Percentiles rank a stretch among this genome's conserved stretches.
Evolutionary conservation across 2,329 filamentous ascomycete species (phyloP).

Genomic region (Lachnellula arida): DNA sequence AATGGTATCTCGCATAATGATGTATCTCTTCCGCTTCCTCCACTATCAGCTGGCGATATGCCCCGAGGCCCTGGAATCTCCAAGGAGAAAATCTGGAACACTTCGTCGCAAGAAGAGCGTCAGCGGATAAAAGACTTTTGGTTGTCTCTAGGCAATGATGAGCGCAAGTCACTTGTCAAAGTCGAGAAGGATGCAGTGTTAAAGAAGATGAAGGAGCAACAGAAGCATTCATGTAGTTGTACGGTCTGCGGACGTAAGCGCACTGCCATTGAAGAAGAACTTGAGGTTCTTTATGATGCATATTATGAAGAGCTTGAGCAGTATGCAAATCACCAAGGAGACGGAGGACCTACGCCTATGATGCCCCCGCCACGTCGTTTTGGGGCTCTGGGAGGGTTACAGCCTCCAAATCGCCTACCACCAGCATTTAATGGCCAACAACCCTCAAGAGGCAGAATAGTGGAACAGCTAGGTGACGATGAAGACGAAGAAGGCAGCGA

Average conservation of each 20-base stretch:
- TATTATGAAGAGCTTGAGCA: constrained; percentile 98
- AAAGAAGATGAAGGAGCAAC: constrained; percentile 99
- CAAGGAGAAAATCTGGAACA: constrained; percentile 93
- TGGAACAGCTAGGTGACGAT: constrained; percentile 53
- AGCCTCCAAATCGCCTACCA: constrained; percentile 54
- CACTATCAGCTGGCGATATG: constrained; percentile 38
- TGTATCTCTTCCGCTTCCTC: constrained; percentile 31
- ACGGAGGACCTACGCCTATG: constrained; percentile 64
- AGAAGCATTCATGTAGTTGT: constrained; percentile 98
- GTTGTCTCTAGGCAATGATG: constrained; percentile 89
- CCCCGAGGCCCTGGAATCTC: constrained; percentile 35
- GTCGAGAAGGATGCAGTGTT: constrained; percentile 98
- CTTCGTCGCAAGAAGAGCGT: constrained; percentile 86
- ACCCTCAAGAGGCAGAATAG: constrained; percentile 70
- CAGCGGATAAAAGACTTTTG: constrained; percentile 98
- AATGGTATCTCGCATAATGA: constrained; percentile 29
- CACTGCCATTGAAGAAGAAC: constrained; percentile 94
- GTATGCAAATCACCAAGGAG: constrained; percentile 83
- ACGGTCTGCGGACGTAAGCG: constrained; percentile 95
- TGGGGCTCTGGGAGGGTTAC: constrained; percentile 47
- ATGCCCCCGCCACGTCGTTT: constrained; percentile 63
- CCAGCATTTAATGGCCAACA: constrained; percentile 60
- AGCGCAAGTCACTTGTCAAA: constrained; percentile 91
- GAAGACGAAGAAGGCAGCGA: constrained; percentile 46
- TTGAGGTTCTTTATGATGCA: constrained; percentile 95